Conservation (phyloP, 208 protist genomes). For the Trypanosoma cruzi region DNA sequence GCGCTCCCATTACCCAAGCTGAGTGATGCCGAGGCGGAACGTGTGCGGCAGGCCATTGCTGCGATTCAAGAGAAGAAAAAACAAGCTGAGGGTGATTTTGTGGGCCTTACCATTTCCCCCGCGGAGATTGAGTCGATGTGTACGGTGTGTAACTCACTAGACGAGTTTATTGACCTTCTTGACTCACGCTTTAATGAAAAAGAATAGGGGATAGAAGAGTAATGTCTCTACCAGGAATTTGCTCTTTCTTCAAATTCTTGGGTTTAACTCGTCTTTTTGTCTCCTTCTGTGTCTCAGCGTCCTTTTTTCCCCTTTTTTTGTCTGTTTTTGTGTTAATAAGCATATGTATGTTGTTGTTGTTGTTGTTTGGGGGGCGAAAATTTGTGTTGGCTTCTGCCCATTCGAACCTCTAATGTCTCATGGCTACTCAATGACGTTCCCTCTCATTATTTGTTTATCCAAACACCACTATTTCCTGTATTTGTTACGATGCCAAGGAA, state of each 20-base stretch:
- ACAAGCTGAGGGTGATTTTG: background rate
- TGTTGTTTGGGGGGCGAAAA: too few species aligned
- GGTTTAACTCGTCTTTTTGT: background rate
- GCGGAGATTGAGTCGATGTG: conserved; percentile 82
- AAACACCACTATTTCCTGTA: background rate
- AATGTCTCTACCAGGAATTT: background rate
- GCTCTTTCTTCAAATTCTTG: background rate
- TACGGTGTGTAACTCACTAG: conserved; percentile 56
- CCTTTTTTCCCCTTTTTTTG: background rate
- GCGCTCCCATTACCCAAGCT: conserved; percentile 17
- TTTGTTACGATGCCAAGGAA: background rate
- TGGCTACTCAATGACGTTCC: background rate
- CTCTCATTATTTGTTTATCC: background rate
- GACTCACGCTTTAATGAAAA: conserved; percentile 26
- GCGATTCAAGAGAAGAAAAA: background rate
- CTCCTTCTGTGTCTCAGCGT: conserved; percentile 1
- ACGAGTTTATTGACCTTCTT: conserved; percentile 61
- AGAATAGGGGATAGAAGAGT: conserved; percentile 4
- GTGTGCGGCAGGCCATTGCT: conserved; percentile 19
- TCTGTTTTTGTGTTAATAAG: conserved; percentile 6
- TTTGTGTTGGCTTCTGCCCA: background rate
- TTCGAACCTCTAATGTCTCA: background rate
- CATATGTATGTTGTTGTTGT: too few species aligned
- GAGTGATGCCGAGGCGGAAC: conserved; percentile 4
- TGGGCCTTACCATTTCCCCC: conserved; percentile 53